Base-by-base conservation (phyloP, 2,329 filamentous ascomycete species). In the Beauveria sp. region DNA sequence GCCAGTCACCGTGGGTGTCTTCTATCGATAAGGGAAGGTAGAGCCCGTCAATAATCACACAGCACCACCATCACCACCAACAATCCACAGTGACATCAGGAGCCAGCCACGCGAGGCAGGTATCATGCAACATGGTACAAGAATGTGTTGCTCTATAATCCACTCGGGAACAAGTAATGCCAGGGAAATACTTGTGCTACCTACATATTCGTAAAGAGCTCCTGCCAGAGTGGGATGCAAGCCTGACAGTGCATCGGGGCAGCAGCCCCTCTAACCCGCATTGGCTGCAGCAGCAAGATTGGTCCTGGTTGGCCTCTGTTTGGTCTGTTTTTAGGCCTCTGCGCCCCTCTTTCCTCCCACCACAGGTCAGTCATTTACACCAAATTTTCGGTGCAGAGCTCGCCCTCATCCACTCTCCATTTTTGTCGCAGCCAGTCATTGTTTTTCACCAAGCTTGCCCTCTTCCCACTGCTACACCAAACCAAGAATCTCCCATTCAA, bases 401-500 rank as follows among this genome's bases (percentile, higher is more conserved):
- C 40, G 52, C 45, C 34, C 53, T 58, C 54, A 40, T 56, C 51
- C 57, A 40, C 49, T 50, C 58, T 57, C 57, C 58, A 60, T 60
- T 54, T 57, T 61, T 57, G 47, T 38, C 45, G 54, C 57, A 59
- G 56, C 52, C 60, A 50, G 64, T 63, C 64, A 63, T 53, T 58
- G 54, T 47, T 53, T 64, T 63, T 62, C 58, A 60, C 64, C 50
- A 42, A 58, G 58, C 58, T 60, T 28, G 47, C 38, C 38, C 30
- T 54, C 43, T 52, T 53, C 38, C 57, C 53, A 56, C 58, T 54
- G 58, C 58, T 54, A 60, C 58, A 60, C 51, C 50, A 55, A 65
- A 56, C 47, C 34, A 58, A 55, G 14, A 53, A 40, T 52, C 14
- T 57, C 55, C 56, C 64, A 66, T 62, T 60, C 58, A 66, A 61